These are phyloP conservation scores for Closterium sp. DNA, from an alignment of 139 green algal genomes.

Conservation along the genomic window DNA sequence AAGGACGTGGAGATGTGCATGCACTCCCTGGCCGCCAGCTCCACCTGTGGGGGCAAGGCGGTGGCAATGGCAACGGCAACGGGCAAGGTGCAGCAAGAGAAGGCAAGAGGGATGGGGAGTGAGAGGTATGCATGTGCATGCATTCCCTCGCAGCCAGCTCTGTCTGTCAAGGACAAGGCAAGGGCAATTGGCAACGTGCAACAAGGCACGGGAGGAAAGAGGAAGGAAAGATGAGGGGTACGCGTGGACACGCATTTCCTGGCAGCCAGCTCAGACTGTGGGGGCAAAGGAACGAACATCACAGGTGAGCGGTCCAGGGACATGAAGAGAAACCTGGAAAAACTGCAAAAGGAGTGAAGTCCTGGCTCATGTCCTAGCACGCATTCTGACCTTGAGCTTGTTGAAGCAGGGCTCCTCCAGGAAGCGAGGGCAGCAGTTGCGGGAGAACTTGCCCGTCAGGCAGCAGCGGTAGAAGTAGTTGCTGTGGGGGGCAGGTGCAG, in stretches of 20 bases:
- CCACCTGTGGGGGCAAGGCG: conserved; percentile 20
- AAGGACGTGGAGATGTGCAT: conserved; percentile 70
- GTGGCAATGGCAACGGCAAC: neutral
- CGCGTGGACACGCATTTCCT: neutral
- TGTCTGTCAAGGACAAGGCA: conserved; percentile 8
- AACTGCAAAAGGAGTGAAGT: too few relatives aligned
- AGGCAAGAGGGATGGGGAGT: neutral
- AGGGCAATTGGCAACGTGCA: neutral
- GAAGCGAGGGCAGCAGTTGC: conserved; percentile 92
- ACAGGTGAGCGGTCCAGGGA: neutral
- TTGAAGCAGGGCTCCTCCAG: conserved; percentile 76
- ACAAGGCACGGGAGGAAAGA: neutral
- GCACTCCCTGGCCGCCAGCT: conserved; percentile 21
- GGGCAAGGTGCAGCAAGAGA: neutral
- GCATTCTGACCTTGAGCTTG: conserved; percentile 65
- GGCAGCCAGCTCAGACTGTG: neutral
- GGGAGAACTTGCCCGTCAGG: conserved; percentile 83
- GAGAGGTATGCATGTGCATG: neutral
- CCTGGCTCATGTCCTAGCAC: too few relatives aligned
- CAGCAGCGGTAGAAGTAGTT: conserved; percentile 99
- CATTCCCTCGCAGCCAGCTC: conserved; percentile 24
- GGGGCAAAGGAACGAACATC: neutral
- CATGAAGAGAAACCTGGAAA: too few relatives aligned
- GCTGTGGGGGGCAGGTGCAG: conserved; percentile 33
- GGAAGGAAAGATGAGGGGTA: neutral